Evolutionary conservation across 23 red algal species (phyloP), one percentile per base, ranked within the genome.

Genomic region (Gracilaria vermiculophylla): DNA sequence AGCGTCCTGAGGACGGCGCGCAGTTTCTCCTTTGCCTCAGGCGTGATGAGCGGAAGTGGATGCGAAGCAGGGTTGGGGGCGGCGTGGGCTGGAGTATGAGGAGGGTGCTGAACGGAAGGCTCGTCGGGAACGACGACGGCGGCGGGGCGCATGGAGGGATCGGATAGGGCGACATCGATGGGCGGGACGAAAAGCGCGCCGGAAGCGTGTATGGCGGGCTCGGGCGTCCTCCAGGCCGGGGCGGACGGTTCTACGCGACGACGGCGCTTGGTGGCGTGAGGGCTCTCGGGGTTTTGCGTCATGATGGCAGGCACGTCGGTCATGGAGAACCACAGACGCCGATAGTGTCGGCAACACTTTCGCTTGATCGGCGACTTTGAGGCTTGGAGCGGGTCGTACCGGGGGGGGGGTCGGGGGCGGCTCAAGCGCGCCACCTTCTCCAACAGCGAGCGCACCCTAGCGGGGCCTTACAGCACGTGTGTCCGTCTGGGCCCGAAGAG

Each of bases 261-360:
- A 40, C 67, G 67, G 24, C 67, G 67, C 28, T 73, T 73, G 4
- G 67, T 19, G 42, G 67, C 40, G 42, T 73, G 36, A 40, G n/a
- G 28, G 67, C 67, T 73, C 23, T 73, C 67, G 67, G 67, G 67
- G 23, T 36, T 73, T 24, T 73, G 67, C 2, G 67, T 73, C 67
- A 73, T 73, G 67, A 48, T 28, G 37, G n/a, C 67, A 40, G 39
- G 39, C 39, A 73, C 67, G 67, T 48, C 31, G 67, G 39, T 73
- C 67, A 73, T 73, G 67, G 40, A 73, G 58, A 37, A 45, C 8
- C 28, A 40, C n/a, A 40, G 20, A 73, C 40, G 67, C 20, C n/a
- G 40, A 48, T 41, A 34, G 64, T 1, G 64, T 41, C 33, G 37
- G 64, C 34, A 29, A 5, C n/a, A n/a, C n/a, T n/a, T n/a, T n/a